Percentiles rank a stretch among this genome's conserved stretches.
Conservation (phyloP, 1,139 yeast species). For the Saccharomyces hybrid region DNA sequence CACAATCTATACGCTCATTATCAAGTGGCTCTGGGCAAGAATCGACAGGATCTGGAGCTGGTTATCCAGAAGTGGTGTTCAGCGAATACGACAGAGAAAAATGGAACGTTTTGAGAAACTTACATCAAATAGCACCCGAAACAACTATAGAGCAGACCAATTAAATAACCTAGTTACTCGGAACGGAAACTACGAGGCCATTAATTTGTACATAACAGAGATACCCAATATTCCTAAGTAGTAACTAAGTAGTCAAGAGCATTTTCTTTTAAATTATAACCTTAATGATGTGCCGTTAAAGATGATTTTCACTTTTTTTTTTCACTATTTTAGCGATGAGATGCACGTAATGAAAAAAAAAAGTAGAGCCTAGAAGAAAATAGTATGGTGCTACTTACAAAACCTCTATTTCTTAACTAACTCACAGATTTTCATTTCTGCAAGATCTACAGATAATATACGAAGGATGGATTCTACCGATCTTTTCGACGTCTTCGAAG, state of each 20-base stretch:
- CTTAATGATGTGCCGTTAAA: too few relatives aligned
- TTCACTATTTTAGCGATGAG: slow-evolving; percentile 6
- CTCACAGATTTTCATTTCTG: slow-evolving; percentile 51
- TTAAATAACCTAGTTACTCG: not conserved
- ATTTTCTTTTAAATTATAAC: too few relatives aligned
- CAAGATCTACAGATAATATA: not conserved
- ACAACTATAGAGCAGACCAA: not conserved
- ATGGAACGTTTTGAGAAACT: slow-evolving; percentile 22
- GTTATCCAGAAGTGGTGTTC: slow-evolving; percentile 22
- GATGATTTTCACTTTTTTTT: not conserved
- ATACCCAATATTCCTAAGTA: too few relatives aligned
- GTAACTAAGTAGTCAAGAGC: not conserved
- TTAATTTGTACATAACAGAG: too few relatives aligned
- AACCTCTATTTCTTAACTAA: slow-evolving; percentile 59
- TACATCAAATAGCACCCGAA: slow-evolving; percentile 8
- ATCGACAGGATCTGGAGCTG: not conserved
- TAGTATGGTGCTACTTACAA: not conserved
- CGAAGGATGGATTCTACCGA: slow-evolving; percentile 32
- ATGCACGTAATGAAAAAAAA: slow-evolving; percentile 31
- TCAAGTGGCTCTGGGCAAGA: not conserved
- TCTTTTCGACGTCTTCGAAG: slow-evolving; percentile 62
- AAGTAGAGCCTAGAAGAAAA: slow-evolving; percentile 49
- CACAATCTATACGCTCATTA: not conserved
- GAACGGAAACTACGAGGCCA: too few relatives aligned
- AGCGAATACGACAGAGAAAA: slow-evolving; percentile 29